These are phyloP conservation scores for Adansonia gregorii DNA, from an alignment of 441 rosid species.

Conservation along the genomic window DNA sequence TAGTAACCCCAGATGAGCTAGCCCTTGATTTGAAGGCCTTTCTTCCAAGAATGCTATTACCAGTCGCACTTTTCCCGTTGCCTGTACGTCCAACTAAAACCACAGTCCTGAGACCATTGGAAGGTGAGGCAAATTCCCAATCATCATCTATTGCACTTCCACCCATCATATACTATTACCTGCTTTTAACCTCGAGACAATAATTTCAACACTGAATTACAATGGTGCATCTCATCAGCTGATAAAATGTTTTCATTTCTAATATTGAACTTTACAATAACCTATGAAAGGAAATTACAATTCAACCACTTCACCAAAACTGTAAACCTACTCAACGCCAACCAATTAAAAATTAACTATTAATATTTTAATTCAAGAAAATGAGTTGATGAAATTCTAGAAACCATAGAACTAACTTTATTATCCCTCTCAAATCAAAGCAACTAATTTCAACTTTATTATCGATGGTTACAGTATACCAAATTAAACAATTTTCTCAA, in stretches of 20 bases:
- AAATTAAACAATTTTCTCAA: not conserved
- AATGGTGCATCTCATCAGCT: not conserved
- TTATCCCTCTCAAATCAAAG: not conserved
- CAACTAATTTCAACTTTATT: not conserved
- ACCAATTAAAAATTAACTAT: not conserved
- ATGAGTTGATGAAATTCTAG: not conserved
- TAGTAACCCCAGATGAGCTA: constrained; percentile 69
- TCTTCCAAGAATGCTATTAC: constrained; percentile 77
- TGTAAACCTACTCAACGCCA: constrained; percentile 12
- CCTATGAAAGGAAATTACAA: not conserved
- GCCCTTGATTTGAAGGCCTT: constrained; percentile 69
- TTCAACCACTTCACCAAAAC: not conserved
- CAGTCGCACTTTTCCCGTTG: constrained; percentile 92
- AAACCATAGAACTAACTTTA: not conserved
- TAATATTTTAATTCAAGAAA: not conserved
- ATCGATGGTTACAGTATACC: not conserved
- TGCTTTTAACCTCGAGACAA: constrained; percentile 1
- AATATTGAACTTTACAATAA: not conserved
- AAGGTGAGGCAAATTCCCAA: constrained; percentile 68
- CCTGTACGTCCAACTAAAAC: constrained; percentile 93
- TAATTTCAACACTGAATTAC: not conserved
- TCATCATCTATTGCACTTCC: constrained; percentile 76
- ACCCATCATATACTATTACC: constrained; percentile 51
- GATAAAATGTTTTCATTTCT: not conserved
- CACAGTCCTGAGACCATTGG: constrained; percentile 49